Base-by-base conservation (phyloP, 2,329 filamentous ascomycete genomes). In the Colletotrichum sp. region DNA sequence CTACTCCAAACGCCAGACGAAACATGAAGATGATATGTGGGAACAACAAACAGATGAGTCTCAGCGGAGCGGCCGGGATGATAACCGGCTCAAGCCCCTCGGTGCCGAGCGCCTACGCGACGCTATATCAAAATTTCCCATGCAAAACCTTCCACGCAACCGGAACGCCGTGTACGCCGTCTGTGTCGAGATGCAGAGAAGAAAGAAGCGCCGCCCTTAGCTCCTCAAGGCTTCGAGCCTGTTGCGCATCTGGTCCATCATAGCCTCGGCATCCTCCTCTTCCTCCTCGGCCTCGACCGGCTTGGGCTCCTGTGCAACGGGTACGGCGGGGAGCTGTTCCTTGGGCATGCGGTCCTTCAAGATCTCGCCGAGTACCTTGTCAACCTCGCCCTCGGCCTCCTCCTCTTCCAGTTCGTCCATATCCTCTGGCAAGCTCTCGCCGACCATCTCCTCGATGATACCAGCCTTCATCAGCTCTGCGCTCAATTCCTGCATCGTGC, bases 381-480 rank as follows among this genome's bases (percentile, higher is more conserved):
- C 96, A 12, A 99, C 95, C 88, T 99, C 96, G 24, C 87, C 88
- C 82, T 94, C 93, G 3, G 90, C 93, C 84, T 95, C 93, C 80
- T 92, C 89, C 77, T 95, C 95, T 75, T 95, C 92, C 74, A 95
- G 91, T 69, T 92, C 88, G 79, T 95, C 88, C 68, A 93, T 86
- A 73, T 96, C 93, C 78, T 93, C 91, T n/a, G 96, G 95, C 79
- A 99, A 87, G 59, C 90, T 93, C 83, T 99, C 96, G 64, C 93
- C 95, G 6, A 98, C 93, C 95, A 99, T 98, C 88, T 99, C 97
- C 88, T 99, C 96, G 76, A 99, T 98, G 79, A 99, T 96, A 18
- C 96, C 97, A 4, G 97, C 96, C 87, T 96, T 98, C 85, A 98
- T 94, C 79, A 99, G 87, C 89, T 99, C 97, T 74, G 93, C 90